Conservation (phyloP, 257 asterid species). For the Thymus mandschuricus region DNA sequence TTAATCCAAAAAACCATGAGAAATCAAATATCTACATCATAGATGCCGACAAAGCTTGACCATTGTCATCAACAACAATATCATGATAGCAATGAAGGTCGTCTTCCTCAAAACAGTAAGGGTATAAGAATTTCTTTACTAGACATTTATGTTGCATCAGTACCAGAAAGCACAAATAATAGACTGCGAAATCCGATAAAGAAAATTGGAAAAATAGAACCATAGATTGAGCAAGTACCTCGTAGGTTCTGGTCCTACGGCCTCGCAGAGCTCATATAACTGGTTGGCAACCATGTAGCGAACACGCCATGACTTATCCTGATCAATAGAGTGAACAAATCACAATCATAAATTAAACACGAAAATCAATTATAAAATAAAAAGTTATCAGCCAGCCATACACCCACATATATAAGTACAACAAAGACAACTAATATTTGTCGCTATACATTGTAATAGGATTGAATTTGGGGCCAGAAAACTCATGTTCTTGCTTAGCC, state of each 20-base stretch:
- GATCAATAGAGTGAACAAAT: conserved; percentile 25
- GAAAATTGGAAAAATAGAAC: background rate
- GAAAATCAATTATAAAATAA: background rate
- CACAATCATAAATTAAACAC: background rate
- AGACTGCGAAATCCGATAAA: background rate
- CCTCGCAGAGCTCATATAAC: conserved; percentile 95
- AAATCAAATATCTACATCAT: conserved; percentile 2
- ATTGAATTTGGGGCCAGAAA: conserved; percentile 5
- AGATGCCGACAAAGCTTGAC: conserved; percentile 18
- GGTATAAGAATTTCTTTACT: background rate
- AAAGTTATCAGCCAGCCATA: background rate
- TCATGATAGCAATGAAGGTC: background rate
- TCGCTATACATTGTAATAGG: background rate
- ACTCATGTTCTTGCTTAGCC: conserved; percentile 2
- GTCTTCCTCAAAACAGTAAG: background rate
- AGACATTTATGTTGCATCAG: background rate
- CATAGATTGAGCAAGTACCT: conserved; percentile 52
- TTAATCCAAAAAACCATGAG: conserved; percentile 1
- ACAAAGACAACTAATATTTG: background rate
- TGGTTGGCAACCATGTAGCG: conserved; percentile 99
- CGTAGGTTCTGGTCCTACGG: conserved; percentile 98
- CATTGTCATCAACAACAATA: conserved; percentile 9
- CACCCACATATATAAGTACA: background rate
- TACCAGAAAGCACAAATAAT: background rate
- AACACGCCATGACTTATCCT: conserved; percentile 99